phyloP scores from a whole-genome alignment of 306 rosid species.

The Cucurbita moschata region DNA sequence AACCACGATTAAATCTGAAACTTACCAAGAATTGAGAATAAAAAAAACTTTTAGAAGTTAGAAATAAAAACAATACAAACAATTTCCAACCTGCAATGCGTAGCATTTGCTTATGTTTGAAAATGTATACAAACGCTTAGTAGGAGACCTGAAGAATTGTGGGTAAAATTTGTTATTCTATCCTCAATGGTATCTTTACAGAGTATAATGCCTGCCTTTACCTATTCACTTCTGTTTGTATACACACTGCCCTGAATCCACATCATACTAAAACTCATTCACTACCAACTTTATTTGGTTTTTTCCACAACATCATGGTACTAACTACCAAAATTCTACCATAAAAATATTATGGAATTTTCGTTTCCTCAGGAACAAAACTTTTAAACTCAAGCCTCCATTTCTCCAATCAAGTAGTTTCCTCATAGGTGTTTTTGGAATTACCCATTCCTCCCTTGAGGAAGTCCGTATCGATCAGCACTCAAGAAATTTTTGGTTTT shows the following conservation, averaged over 20 bases:
- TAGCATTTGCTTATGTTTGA: not conserved
- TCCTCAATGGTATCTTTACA: slow-evolving; percentile 43
- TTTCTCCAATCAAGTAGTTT: slow-evolving; percentile 9
- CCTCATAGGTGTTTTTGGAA: not conserved
- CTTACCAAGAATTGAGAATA: too few species aligned
- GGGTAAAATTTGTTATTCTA: slow-evolving; percentile 17
- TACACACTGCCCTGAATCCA: slow-evolving; percentile 58
- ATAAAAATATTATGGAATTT: slow-evolving; percentile 9
- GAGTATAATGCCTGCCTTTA: slow-evolving; percentile 27
- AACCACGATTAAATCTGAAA: too few species aligned
- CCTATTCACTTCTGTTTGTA: slow-evolving; percentile 49
- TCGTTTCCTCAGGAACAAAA: slow-evolving; percentile 42
- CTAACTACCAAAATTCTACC: slow-evolving; percentile 21
- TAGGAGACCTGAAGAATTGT: slow-evolving; percentile 14
- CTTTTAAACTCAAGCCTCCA: slow-evolving; percentile 36
- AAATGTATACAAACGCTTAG: slow-evolving; percentile 7
- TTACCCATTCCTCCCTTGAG: not conserved
- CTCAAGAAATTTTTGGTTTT: slow-evolving; percentile 32
- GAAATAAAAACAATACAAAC: too few species aligned
- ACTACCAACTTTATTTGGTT: slow-evolving; percentile 3
- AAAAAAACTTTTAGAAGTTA: too few species aligned
- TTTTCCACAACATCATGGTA: slow-evolving; percentile 12
- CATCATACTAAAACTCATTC: slow-evolving; percentile 18
- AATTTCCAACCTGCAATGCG: too few species aligned
- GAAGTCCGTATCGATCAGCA: slow-evolving; percentile 26